These are phyloP conservation scores for Dioscorea cayenensis DNA, from an alignment of 116 monocot species.

Conservation along the genomic window DNA sequence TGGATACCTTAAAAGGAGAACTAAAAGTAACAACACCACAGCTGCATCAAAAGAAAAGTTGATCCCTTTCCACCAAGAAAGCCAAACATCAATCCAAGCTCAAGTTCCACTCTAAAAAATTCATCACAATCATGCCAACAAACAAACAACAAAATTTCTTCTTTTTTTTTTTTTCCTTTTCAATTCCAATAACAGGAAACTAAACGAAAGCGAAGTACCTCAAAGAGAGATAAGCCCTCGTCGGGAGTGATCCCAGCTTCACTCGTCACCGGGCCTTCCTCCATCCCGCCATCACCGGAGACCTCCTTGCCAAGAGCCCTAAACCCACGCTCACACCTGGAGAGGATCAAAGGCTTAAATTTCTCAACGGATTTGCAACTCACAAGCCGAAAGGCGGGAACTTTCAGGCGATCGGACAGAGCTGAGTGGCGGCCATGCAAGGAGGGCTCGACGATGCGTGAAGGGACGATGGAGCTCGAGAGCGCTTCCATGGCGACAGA, in stretches of 20 bases:
- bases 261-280: conserved; percentile 3
- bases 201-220: conserved; percentile 1
- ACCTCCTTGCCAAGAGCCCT: conserved; percentile 5
- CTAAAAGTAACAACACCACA: no score
- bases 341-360: conserved; percentile 1
- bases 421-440: conserved; percentile 1
- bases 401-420: not conserved
- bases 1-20: no score
- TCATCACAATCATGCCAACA: not conserved
- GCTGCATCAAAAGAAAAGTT: no score
- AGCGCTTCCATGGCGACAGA: conserved; percentile 17
- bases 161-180: no score
- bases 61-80: no score
- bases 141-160: not conserved
- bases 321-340: conserved; percentile 1
- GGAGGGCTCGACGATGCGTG: conserved; percentile 2
- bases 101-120: no score
- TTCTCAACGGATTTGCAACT: not conserved
- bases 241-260: not conserved
- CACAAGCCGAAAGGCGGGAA: not conserved
- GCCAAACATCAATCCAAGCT: no score
- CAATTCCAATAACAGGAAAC: not conserved
- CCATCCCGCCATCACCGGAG: conserved; percentile 5
- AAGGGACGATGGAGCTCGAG: conserved; percentile 5
- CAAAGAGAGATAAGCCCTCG: not conserved